phyloP scores from a whole-genome alignment of 805 yeast genomes.

The Kodamaea leandrae region DNA sequence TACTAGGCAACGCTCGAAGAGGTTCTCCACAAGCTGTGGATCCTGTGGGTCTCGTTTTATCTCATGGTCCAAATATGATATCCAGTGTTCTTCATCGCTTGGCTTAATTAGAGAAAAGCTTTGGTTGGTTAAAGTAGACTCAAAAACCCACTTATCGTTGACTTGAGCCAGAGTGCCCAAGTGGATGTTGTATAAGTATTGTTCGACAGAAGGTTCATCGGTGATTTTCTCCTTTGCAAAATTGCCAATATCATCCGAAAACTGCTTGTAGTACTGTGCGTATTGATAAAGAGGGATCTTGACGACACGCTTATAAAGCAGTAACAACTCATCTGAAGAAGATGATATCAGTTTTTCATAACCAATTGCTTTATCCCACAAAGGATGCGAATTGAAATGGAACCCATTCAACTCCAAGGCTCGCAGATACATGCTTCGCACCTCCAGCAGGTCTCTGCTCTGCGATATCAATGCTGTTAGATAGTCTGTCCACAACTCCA shows the following conservation, averaged over 20 bases:
- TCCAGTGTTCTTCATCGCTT: conserved; percentile 47
- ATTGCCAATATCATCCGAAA: conserved; percentile 27
- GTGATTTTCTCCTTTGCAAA: neutral
- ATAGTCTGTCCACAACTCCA: conserved; percentile 72
- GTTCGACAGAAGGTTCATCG: conserved; percentile 28
- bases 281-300: conserved; percentile 81
- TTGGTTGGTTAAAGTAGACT: conserved; percentile 25
- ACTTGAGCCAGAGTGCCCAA: conserved; percentile 51
- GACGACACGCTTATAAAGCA: conserved; percentile 45
- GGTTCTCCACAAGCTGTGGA: conserved; percentile 18
- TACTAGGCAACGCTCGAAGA: conserved; percentile 73
- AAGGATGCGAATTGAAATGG: conserved; percentile 71
- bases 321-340: conserved; percentile 35
- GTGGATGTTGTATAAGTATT: conserved; percentile 44
- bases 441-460: conserved; percentile 28
- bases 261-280: conserved; percentile 64
- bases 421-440: conserved; percentile 44
- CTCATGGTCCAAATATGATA: conserved; percentile 56
- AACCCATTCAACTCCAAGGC: conserved; percentile 57
- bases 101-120: conserved; percentile 40
- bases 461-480: conserved; percentile 47
- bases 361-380: conserved; percentile 79
- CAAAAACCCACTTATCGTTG: conserved; percentile 66
- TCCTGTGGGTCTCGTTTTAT: conserved; percentile 19
- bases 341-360: conserved; percentile 45